Evolutionary conservation across 2,329 filamentous ascomycete species (phyloP), one percentile per base, ranked within the genome.

Genomic region (Thermothelomyces thermophilus): DNA sequence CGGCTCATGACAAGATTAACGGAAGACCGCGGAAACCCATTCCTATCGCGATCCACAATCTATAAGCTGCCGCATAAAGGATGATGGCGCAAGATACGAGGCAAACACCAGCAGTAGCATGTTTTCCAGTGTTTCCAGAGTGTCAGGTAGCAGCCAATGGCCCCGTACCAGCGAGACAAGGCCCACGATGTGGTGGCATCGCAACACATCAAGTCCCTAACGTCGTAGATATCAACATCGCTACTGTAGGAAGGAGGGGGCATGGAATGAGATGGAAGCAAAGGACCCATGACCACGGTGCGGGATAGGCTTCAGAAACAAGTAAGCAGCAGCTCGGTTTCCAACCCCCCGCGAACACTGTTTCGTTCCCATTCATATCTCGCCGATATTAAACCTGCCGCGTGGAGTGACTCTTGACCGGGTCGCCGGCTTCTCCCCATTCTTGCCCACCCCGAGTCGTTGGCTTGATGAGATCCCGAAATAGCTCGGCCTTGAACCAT

Each of bases 91-190:
- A 28, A 26, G 20, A 7, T 11, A 40, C n/a, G 20, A 13, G 41
- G 7, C 24, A 39, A 26, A 26, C 24, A 5, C 9, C 2, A 3
- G 11, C 6, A 17, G 26, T n/a, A 10, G 19, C 16, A 13, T 19
- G 20, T 2, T 35, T 20, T 30, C 48, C 48, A 8, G 31, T 7
- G 14, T 13, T 22, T 14, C 39, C 24, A 30, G 35, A 45, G 24
- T 30, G 49, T 34, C 49, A 44, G 41, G 48, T 49, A 41, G 44
- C n/a, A 54, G 20, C 33, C 48, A 42, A 52, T 51, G 45, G 34
- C 44, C 28, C 46, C 42, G 46, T 39, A 39, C 46, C 46, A 39
- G 46, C 46, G 22, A 14, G 3, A 17, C 20, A 3, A 24, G 19
- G n/a, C 35, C 16, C 34, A 11, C 24, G 44, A 40, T 30, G 43